Percentiles rank a stretch among this genome's conserved stretches.
Evolutionary conservation across 768 basidiomycete genomes (phyloP).

Genomic region (Lentinula aciculospora): DNA sequence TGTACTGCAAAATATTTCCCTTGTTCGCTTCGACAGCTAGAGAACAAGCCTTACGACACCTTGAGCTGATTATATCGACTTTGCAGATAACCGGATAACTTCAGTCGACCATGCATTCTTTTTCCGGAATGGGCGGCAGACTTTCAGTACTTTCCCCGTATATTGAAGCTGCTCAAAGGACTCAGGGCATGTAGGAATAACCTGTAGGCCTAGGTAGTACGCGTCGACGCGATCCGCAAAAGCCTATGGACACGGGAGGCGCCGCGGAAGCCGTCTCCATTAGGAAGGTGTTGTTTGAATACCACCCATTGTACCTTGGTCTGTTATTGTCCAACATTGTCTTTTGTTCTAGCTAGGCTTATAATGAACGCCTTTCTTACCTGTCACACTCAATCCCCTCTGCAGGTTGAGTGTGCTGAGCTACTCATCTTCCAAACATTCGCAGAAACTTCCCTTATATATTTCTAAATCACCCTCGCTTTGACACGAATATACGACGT

Average conservation of each 20-base stretch:
- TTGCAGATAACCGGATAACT: not conserved
- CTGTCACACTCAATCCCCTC: not conserved
- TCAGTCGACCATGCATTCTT: not conserved
- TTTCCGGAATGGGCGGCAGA: too few relatives aligned
- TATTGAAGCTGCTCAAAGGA: too few relatives aligned
- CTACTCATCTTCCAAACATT: not conserved
- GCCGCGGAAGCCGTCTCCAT: not conserved
- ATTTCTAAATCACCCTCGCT: not conserved
- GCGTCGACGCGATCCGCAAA: too few relatives aligned
- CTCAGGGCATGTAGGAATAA: too few relatives aligned
- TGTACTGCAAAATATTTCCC: too few relatives aligned
- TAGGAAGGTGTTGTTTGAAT: conserved; percentile 6
- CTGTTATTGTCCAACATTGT: not conserved
- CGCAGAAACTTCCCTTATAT: not conserved
- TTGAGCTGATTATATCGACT: not conserved
- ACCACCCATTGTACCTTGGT: not conserved
- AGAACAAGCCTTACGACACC: not conserved
- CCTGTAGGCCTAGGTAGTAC: too few relatives aligned
- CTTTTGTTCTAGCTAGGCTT: conserved; percentile 5
- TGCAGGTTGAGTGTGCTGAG: conserved; percentile 4
- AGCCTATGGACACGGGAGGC: not conserved
- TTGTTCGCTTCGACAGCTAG: not conserved
- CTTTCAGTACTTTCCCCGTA: too few relatives aligned
- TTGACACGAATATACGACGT: not conserved
- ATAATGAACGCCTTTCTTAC: not conserved